phyloP scores from a whole-genome alignment of 2,329 filamentous ascomycete genomes.

The Scedosporium dehoogii region DNA sequence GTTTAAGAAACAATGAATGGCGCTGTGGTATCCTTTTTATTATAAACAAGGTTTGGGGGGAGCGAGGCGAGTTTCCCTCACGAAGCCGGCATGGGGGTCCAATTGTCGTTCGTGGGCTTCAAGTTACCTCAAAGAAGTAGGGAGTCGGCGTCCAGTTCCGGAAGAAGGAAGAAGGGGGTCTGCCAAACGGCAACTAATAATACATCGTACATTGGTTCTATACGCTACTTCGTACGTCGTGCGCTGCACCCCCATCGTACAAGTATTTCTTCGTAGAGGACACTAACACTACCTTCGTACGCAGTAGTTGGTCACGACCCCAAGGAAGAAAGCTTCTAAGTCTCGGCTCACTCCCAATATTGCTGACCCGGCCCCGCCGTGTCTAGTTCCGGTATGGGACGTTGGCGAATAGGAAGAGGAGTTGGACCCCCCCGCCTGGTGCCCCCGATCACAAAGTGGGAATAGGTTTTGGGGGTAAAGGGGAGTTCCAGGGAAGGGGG shows the following conservation, averaged over 20 bases:
- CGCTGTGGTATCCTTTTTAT: not conserved
- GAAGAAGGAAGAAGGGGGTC: not conserved
- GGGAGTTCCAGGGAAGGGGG: not conserved
- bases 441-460: not conserved
- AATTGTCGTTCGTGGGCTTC: not conserved
- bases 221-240: too few species aligned
- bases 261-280: too few species aligned
- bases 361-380: not conserved
- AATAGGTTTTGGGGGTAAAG: not conserved
- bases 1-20: not conserved
- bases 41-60: not conserved
- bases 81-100: not conserved
- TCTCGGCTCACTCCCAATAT: constrained; percentile 1
- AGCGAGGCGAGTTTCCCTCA: not conserved
- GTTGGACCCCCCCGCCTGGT: not conserved
- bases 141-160: not conserved
- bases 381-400: not conserved
- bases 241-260: too few species aligned
- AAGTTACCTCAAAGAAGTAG: not conserved
- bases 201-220: too few species aligned
- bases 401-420: not conserved
- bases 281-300: too few species aligned
- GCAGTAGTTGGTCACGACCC: not conserved
- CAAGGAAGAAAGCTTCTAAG: not conserved
- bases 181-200: not conserved